phyloP scores from a whole-genome alignment of 2,329 filamentous ascomycete genomes.

The Stemphylium lycopersici region DNA sequence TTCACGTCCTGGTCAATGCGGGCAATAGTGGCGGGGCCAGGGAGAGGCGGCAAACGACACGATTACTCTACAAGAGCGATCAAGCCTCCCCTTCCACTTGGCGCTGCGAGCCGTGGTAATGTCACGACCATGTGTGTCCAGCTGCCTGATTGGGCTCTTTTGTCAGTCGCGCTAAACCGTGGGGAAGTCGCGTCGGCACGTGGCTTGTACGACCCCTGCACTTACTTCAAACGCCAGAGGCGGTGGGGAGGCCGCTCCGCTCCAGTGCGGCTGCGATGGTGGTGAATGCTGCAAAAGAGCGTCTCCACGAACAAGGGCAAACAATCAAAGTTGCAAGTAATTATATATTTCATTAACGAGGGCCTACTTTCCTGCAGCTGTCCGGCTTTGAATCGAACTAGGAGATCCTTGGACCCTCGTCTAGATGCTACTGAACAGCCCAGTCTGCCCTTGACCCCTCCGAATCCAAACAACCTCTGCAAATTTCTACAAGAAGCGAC shows the following conservation, averaged over 20 bases:
- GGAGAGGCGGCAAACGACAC: not conserved
- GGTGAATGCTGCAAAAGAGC: too few species aligned
- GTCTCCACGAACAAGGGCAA: too few species aligned
- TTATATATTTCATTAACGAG: constrained; percentile 6
- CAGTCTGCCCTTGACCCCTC: constrained; percentile 2
- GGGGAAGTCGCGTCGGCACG: constrained; percentile 12
- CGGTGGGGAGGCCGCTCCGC: not conserved
- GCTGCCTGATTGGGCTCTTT: not conserved
- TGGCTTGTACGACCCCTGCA: constrained; percentile 6
- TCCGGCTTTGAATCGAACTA: not conserved
- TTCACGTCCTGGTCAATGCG: not conserved
- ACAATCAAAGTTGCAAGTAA: not conserved
- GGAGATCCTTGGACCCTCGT: constrained; percentile 5
- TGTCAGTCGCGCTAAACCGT: constrained; percentile 7
- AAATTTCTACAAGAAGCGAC: not conserved
- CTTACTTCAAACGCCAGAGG: not conserved
- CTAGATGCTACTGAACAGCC: constrained; percentile 10
- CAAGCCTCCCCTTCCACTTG: not conserved
- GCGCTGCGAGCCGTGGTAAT: not conserved
- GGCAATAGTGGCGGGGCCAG: not conserved
- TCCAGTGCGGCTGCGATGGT: not conserved
- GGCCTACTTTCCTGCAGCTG: constrained; percentile 1
- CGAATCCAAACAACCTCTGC: constrained; percentile 1
- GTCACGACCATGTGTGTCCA: not conserved
- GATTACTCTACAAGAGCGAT: not conserved